phyloP scores from a whole-genome alignment of 139 green algal genomes.

The Tetradesmus lagerheimii region DNA sequence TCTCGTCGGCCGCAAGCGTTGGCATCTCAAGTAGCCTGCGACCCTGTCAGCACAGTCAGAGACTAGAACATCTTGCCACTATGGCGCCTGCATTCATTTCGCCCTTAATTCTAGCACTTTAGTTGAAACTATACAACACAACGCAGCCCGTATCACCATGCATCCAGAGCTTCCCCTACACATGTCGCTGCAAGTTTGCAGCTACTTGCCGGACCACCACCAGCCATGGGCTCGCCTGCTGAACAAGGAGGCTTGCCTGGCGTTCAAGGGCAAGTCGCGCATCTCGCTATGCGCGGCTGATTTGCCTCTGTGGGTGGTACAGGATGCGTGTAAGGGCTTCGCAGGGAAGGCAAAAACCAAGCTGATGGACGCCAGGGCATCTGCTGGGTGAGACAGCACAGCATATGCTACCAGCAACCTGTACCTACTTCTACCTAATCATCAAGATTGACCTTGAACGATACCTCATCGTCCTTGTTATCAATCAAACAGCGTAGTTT shows the following conservation, averaged over 20 bases:
- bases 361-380: conserved; percentile 6
- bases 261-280: not conserved
- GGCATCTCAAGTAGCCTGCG: not conserved
- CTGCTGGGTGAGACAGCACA: conserved; percentile 8
- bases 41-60: not conserved
- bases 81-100: not conserved
- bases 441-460: too few species aligned
- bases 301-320: not conserved
- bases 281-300: conserved; percentile 23
- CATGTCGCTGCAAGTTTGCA: not conserved
- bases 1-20: not conserved
- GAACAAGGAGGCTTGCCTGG: not conserved
- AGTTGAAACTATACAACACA: not conserved
- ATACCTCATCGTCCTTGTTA: too few species aligned
- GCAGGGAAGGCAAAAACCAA: not conserved
- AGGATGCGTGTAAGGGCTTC: not conserved
- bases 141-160: not conserved
- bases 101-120: not conserved
- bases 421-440: not conserved
- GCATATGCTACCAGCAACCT: not conserved
- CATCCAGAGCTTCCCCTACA: not conserved
- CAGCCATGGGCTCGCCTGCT: conserved; percentile 5
- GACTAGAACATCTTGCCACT: not conserved
- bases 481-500: not conserved
- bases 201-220: not conserved